phyloP scores from a whole-genome alignment of 2,329 filamentous ascomycete genomes.

The Akanthomyces dipterigenus region DNA sequence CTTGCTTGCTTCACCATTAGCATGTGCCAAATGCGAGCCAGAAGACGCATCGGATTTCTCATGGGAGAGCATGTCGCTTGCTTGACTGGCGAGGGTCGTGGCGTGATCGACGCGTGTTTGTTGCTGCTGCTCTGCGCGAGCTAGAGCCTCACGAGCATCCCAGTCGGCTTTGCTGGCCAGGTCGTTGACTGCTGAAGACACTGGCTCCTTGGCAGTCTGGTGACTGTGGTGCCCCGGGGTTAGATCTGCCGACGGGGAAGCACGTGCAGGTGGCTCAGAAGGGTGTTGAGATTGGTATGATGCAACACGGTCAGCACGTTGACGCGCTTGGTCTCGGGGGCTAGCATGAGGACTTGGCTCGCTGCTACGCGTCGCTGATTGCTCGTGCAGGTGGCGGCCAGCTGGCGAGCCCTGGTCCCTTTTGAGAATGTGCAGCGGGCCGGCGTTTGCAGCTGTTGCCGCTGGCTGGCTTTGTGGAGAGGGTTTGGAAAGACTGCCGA shows the following conservation, averaged over 20 bases:
- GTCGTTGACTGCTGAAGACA: slow-evolving; percentile 62
- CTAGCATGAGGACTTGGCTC: slow-evolving; percentile 38
- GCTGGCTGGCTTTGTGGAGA: slow-evolving; percentile 24
- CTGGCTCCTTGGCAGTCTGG: slow-evolving; percentile 49
- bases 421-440: slow-evolving; percentile 42
- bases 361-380: slow-evolving; percentile 29
- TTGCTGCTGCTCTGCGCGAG: slow-evolving; percentile 45
- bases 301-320: slow-evolving; percentile 29
- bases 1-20: slow-evolving; percentile 46
- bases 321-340: slow-evolving; percentile 36
- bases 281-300: slow-evolving; percentile 22
- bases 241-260: slow-evolving; percentile 26
- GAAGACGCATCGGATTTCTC: slow-evolving; percentile 22
- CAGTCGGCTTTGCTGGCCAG: slow-evolving; percentile 48
- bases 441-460: slow-evolving; percentile 24
- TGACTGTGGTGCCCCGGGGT: slow-evolving; percentile 18
- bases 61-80: slow-evolving; percentile 11
- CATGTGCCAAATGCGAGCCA: slow-evolving; percentile 37
- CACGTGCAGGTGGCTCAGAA: slow-evolving; percentile 17
- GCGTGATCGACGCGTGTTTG: slow-evolving; percentile 42
- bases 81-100: slow-evolving; percentile 19
- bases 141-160: slow-evolving; percentile 59
- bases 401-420: slow-evolving; percentile 38
- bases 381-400: slow-evolving; percentile 31
- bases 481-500: slow-evolving; percentile 26